A percentile compares a stretch with the other conserved stretches of the same genome.
These are phyloP conservation scores for Bipolaris gigantea DNA, from an alignment of 2,329 filamentous ascomycete species.

Conservation along the genomic window DNA sequence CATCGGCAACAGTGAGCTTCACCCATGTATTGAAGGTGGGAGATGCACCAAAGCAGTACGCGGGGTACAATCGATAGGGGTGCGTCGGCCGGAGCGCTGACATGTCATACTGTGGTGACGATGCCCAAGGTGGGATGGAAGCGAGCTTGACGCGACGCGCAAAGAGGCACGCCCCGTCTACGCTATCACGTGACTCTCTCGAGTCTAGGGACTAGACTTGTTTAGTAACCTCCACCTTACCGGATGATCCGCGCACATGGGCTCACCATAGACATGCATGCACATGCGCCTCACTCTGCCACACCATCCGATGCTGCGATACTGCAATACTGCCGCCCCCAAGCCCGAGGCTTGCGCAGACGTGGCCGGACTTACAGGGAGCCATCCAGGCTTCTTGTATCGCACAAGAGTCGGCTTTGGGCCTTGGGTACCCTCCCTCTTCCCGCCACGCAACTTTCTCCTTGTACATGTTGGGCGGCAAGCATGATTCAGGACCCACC, in stretches of 20 bases:
- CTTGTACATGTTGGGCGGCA: slow-evolving; percentile 12
- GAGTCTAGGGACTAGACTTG: not conserved
- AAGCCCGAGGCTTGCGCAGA: slow-evolving; percentile 15
- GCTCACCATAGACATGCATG: slow-evolving; percentile 12
- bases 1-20: slow-evolving; percentile 59
- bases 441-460: slow-evolving; percentile 17
- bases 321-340: slow-evolving; percentile 33
- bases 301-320: slow-evolving; percentile 32
- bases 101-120: slow-evolving; percentile 36
- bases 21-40: slow-evolving; percentile 67
- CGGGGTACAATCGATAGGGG: slow-evolving; percentile 54
- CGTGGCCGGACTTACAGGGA: slow-evolving; percentile 16
- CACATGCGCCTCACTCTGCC: slow-evolving; percentile 21
- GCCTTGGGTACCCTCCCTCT: slow-evolving; percentile 6
- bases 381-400: slow-evolving; percentile 29
- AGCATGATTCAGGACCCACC: slow-evolving; percentile 19
- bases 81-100: slow-evolving; percentile 27
- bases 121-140: slow-evolving; percentile 12
- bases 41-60: slow-evolving; percentile 62
- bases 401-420: slow-evolving; percentile 7
- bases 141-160: slow-evolving; percentile 21
- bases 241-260: slow-evolving; percentile 29
- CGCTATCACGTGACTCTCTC: slow-evolving; percentile 7
- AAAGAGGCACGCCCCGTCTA: slow-evolving; percentile 6
- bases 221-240: not conserved